Percentiles rank a stretch among this genome's conserved stretches.
phyloP scores from a whole-genome alignment of 192 early-diverging fungal species.

The Mortierella alpina region DNA sequence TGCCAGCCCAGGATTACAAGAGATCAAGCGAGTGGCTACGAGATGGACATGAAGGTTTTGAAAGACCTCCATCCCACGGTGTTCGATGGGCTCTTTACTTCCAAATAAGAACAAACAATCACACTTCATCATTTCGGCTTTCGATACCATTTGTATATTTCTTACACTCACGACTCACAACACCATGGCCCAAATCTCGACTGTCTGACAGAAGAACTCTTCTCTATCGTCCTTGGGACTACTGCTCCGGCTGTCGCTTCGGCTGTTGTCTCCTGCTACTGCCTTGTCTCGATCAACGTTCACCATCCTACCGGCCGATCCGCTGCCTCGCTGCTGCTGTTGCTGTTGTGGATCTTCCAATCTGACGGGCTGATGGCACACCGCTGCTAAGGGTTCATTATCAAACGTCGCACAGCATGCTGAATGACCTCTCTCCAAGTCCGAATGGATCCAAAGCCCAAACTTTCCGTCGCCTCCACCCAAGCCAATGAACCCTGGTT shows the following conservation, averaged over 20 bases:
- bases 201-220: constrained; percentile 50
- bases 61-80: constrained; percentile 19
- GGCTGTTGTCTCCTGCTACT: not conserved
- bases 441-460: constrained; percentile 80
- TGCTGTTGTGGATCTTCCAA: not conserved
- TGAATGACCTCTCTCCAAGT: constrained; percentile 76
- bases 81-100: constrained; percentile 26
- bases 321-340: not conserved
- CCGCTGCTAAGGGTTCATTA: constrained; percentile 71
- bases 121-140: not conserved
- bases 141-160: not conserved
- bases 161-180: constrained; percentile 1
- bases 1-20: constrained; percentile 10
- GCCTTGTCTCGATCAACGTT: not conserved
- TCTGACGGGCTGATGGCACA: constrained; percentile 29
- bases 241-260: constrained; percentile 15
- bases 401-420: constrained; percentile 78
- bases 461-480: constrained; percentile 83
- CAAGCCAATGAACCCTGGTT: constrained; percentile 79
- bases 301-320: not conserved
- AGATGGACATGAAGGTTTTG: constrained; percentile 19
- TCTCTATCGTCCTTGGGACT: constrained; percentile 36
- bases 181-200: constrained; percentile 46
- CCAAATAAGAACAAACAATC: not conserved
- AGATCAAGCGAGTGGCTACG: constrained; percentile 4